phyloP scores from a whole-genome alignment of 2,329 filamentous ascomycete species.

The Talaromyces sp. region DNA sequence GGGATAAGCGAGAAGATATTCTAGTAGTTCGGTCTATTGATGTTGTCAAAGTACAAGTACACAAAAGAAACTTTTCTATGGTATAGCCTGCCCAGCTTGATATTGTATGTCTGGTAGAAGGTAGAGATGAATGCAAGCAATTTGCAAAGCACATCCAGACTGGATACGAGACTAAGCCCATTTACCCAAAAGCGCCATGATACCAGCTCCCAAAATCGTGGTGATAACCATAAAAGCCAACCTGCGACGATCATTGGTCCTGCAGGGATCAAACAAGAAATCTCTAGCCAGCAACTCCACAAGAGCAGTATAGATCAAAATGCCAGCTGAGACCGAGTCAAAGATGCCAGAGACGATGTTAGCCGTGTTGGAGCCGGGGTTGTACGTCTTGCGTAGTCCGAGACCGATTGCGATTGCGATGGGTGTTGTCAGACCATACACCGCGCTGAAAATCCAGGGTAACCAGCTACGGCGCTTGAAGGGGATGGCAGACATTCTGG shows the following conservation, averaged over 20 bases:
- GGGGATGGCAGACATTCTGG: constrained; percentile 57
- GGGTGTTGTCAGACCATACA: constrained; percentile 53
- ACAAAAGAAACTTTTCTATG: neutral
- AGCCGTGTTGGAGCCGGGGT: constrained; percentile 42
- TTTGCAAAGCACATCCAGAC: neutral
- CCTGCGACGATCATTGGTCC: constrained; percentile 39
- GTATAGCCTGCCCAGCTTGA: neutral
- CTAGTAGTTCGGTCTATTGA: neutral
- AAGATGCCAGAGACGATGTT: constrained; percentile 47
- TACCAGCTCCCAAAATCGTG: constrained; percentile 39
- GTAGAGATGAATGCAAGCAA: neutral
- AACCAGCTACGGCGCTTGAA: constrained; percentile 47
- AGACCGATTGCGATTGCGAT: constrained; percentile 50
- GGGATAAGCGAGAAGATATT: neutral
- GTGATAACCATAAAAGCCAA: constrained; percentile 45
- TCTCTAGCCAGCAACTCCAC: constrained; percentile 51
- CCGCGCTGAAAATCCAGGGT: constrained; percentile 49
- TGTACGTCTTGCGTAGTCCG: constrained; percentile 45
- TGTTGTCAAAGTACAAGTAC: neutral
- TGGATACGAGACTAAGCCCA: constrained; percentile 39
- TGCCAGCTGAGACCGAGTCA: constrained; percentile 49
- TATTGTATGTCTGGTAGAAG: neutral
- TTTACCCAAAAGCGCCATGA: constrained; percentile 53
- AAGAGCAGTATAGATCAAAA: constrained; percentile 50
- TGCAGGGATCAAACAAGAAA: constrained; percentile 49